Percentiles rank a stretch among this genome's conserved stretches.
Conservation (phyloP, 179 eudicot species). For the Vitellaria paradoxa region DNA sequence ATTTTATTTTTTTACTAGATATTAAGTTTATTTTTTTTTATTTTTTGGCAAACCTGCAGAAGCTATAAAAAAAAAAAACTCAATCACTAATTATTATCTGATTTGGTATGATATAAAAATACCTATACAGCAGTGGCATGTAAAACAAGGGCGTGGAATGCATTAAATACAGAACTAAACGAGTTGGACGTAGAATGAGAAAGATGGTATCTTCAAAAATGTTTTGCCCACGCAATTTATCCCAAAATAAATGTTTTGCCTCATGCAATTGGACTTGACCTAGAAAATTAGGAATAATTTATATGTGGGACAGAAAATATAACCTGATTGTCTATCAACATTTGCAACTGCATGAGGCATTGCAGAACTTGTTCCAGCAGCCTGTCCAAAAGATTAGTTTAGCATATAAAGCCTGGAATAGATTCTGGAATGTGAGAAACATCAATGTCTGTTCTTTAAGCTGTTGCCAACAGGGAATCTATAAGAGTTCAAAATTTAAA, state of each 20-base stretch:
- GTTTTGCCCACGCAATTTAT: neutral
- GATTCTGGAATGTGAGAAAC: neutral
- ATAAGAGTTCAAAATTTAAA: neutral
- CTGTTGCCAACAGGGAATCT: neutral
- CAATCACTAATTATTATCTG: too few species aligned
- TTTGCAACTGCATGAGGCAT: slow-evolving; percentile 51
- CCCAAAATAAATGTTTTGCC: neutral
- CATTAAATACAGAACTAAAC: neutral
- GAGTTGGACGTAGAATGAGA: neutral
- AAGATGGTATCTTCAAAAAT: neutral
- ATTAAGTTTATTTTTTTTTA: too few species aligned
- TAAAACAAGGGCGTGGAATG: neutral
- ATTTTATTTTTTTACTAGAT: too few species aligned
- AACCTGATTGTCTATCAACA: slow-evolving; percentile 45
- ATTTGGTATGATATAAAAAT: too few species aligned
- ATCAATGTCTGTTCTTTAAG: neutral
- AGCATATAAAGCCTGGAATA: neutral
- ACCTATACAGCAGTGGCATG: neutral
- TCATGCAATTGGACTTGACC: slow-evolving; percentile 9
- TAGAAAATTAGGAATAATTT: neutral
- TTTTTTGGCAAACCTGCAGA: too few species aligned
- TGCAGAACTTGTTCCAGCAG: slow-evolving; percentile 76
- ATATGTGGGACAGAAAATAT: neutral
- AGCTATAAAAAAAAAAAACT: too few species aligned
- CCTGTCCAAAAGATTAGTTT: slow-evolving; percentile 35